Evolutionary conservation across 106 monocot species (phyloP), one percentile per base, ranked within the genome.

Genomic region (Acanthochlamys bracteata): DNA sequence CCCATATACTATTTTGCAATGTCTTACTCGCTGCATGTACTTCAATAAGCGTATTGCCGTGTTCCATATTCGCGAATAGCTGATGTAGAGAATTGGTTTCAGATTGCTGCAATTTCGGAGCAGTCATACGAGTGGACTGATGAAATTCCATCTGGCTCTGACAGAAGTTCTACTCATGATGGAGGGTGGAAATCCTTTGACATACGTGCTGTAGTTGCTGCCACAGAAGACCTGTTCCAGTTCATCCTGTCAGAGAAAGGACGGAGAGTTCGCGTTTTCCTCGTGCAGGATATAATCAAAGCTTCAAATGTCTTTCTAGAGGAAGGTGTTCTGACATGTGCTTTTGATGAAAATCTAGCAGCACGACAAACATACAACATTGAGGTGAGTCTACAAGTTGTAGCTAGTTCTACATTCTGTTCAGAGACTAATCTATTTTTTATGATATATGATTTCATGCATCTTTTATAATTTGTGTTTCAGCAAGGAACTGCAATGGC

Each of bases 101-200:
- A 95, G 95, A 69, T 96, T 57, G 78, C 85, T 25, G 90, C 95
- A 64, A 96, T 96, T 41, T 90, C 87, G 46, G 95, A 95, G 61
- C 76, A 86, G 47, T 86, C 89, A 11, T 75, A 75, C 14, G 74
- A 88, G 43, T 74, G 68, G 24, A 60, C 45, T 25, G 69, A 60
- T 62, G 72, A 79, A 57, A 56, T 24, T 57, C 55, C 61, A 51
- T 42, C 23, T 60, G 15, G 66, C 41, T 64, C 70, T 57, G 45
- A 46, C 12, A 39, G 42, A 55, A 68, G 23, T 27, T 26, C 57
- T 45, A 42, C 63, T 20, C 53, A 59, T 57, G 43, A 20, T 20
- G 69, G 53, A 8, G 72, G 41, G 23, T 96, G 90, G 95, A 84
- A 85, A 72, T 90, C 80, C 39, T 96, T 96, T 43, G 84, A 96